These are phyloP conservation scores for Bipolaris cookei DNA, from an alignment of 2,329 filamentous ascomycete genomes.

Conservation along the genomic window DNA sequence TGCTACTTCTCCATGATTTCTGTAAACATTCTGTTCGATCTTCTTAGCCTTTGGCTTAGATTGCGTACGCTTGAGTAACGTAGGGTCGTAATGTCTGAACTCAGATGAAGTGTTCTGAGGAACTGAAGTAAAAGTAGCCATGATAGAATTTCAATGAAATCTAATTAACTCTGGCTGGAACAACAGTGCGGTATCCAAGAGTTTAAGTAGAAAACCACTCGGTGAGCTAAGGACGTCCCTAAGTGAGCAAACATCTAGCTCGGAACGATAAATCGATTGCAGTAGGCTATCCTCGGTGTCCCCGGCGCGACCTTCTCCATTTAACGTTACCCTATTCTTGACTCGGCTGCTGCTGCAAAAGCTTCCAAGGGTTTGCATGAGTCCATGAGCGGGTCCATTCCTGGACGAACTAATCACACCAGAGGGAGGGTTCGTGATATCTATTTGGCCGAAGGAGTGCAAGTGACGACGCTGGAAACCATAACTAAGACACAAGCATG, in stretches of 20 bases:
- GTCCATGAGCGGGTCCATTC: slow-evolving; percentile 1
- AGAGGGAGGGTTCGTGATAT: slow-evolving; percentile 7
- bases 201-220: no score
- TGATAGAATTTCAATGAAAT: no score
- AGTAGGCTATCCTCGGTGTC: slow-evolving; percentile 1
- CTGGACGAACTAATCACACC: slow-evolving; percentile 6
- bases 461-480: slow-evolving; percentile 1
- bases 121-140: no score
- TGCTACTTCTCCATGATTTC: no score
- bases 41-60: no score
- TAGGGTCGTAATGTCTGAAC: no score
- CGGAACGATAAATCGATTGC: slow-evolving; percentile 5
- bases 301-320: not conserved
- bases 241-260: slow-evolving; percentile 1
- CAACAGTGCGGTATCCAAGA: no score
- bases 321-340: not conserved
- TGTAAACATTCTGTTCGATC: no score
- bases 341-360: slow-evolving; percentile 1
- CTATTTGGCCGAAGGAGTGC: slow-evolving; percentile 9
- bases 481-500: slow-evolving; percentile 7
- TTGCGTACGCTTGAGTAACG: no score
- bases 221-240: no score
- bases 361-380: slow-evolving; percentile 3
- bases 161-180: no score
- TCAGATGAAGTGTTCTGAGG: no score